Base-by-base conservation (phyloP, 352 stramenopile species). In the Pythium chondricola region DNA sequence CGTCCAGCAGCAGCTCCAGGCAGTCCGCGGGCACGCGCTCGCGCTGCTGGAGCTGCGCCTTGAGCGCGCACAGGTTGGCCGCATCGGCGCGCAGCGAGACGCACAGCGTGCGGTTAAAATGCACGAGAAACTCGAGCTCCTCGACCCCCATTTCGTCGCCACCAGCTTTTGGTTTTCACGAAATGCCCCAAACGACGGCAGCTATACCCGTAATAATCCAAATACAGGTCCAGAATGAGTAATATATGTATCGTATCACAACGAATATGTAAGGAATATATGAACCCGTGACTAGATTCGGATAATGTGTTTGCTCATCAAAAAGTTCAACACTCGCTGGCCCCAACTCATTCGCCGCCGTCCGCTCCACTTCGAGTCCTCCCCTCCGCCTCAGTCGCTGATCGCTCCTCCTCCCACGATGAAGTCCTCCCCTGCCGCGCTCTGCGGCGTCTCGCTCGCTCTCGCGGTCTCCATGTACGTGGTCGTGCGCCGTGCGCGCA, bases 51-150 rank as follows among this genome's bases (percentile, higher is more conserved):
- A 94, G 21, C 14, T 67, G 43, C 21, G 40, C 31, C 35, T 70
- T 67, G 17, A 94, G 54, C 3, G 55, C 24, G n/a, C 56, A 43
- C 6, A 88, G 47, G 2, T 52, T 73, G 31, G 69, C 74, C 9
- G 58, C 37, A 6, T 48, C 55, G 2, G 66, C 26, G 7, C 66
- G 48, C n/a, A 94, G 57, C 22, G 74, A 87, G 8, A 92, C 43
- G 59, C 80, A 85, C 22, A 91, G 61, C 49, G 74, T 88, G 61
- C 74, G 67, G 39, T 78, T 74, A 51, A 87, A 89, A 47, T 93
- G 74, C 67, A 91, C 80, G 17, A 94, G 69, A 66, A 91, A 85
- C 53, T 88, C 67, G 42, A 48, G 58, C 42, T 76, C 66, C 58
- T 84, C 33, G 33, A 14, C 6, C 10, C 9, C 10, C 13, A 41